Evolutionary conservation across 176 grass and related monocot species (phyloP).

Genomic region (Triticum dicoccoides): DNA sequence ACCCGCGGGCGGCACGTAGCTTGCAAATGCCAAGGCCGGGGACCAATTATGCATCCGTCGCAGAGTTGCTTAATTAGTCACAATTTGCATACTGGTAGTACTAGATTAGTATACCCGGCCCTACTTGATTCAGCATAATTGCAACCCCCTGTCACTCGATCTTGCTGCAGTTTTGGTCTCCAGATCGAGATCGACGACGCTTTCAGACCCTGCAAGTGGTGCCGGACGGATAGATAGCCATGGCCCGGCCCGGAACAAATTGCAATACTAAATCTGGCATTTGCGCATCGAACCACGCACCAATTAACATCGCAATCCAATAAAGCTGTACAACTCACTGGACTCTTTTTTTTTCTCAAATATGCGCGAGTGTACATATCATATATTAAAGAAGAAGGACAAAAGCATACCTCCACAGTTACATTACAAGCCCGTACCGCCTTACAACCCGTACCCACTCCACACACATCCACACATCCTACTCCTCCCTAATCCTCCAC

Average conservation of each 20-base stretch:
- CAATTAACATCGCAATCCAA: background rate
- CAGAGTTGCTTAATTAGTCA: background rate
- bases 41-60: background rate
- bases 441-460: too few species aligned
- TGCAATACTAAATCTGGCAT: background rate
- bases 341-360: too few species aligned
- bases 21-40: background rate
- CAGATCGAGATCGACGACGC: background rate
- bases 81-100: background rate
- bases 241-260: too few species aligned
- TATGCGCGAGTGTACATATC: too few species aligned
- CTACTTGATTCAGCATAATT: background rate
- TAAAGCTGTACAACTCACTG: background rate
- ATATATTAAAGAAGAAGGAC: too few species aligned
- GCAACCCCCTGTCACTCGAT: background rate
- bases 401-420: too few species aligned
- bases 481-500: too few species aligned
- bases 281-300: background rate
- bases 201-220: background rate
- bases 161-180: background rate
- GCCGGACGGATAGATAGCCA: too few species aligned
- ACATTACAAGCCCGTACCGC: too few species aligned
- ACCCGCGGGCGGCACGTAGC: conserved; percentile 31
- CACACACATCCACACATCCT: too few species aligned
- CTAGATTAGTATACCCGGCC: too few species aligned